These are phyloP conservation scores for Vigna trinervia DNA, from an alignment of 306 rosid species.

Conservation along the genomic window DNA sequence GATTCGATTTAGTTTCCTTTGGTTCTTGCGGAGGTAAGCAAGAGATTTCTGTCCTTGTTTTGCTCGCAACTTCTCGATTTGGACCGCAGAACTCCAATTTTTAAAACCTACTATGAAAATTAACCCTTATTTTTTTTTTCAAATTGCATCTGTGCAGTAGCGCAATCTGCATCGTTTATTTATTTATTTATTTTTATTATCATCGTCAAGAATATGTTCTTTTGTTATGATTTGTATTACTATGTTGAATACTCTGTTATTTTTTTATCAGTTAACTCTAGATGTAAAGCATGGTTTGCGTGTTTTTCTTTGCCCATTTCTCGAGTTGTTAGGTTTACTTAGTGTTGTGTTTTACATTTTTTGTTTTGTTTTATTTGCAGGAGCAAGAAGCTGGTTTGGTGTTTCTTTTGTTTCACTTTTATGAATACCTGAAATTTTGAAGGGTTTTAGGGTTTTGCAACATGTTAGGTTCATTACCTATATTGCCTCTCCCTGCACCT, in stretches of 20 bases:
- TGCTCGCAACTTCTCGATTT: not conserved
- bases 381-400: constrained; percentile 29
- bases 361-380: constrained; percentile 25
- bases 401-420: constrained; percentile 20
- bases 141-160: not conserved
- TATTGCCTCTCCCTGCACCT: constrained; percentile 92
- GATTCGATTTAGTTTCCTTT: not conserved
- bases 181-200: not conserved
- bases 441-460: constrained; percentile 30
- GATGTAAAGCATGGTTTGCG: not conserved
- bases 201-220: not conserved
- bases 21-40: not conserved
- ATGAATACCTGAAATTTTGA: constrained; percentile 7
- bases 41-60: not conserved
- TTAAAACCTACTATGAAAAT: not conserved
- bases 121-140: not conserved
- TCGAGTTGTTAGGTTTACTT: constrained; percentile 12
- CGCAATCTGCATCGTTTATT: not conserved
- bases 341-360: no score
- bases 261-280: not conserved
- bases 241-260: not conserved
- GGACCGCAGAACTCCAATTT: not conserved
- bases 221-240: not conserved
- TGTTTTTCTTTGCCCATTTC: not conserved
- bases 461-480: constrained; percentile 77